These are phyloP conservation scores for Penicillium herquei DNA, from an alignment of 495 filamentous ascomycete genomes.

Conservation along the genomic window DNA sequence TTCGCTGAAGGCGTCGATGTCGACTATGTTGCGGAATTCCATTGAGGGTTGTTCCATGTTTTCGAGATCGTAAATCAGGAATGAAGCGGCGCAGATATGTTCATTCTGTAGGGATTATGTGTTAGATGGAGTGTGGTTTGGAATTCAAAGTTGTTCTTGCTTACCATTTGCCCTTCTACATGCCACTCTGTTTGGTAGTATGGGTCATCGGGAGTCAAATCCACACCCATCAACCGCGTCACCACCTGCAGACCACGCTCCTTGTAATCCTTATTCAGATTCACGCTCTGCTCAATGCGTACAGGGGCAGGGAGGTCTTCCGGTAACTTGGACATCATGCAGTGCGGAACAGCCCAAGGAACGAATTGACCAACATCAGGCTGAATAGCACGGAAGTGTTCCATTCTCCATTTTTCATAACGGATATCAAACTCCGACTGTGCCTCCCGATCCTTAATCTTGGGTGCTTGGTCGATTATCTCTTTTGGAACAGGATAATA, in stretches of 20 bases:
- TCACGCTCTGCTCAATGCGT: constrained; percentile 25
- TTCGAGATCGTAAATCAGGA: constrained; percentile 19
- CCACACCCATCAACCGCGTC: constrained; percentile 33
- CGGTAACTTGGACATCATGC: constrained; percentile 25
- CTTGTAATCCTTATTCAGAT: constrained; percentile 38
- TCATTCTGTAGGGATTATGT: constrained; percentile 30
- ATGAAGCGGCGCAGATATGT: constrained; percentile 37
- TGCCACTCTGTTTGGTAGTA: constrained; percentile 35
- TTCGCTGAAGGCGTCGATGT: constrained; percentile 25
- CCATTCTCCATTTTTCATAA: constrained; percentile 24
- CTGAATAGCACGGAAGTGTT: constrained; percentile 24
- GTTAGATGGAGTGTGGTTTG: background rate
- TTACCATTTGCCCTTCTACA: constrained; percentile 40
- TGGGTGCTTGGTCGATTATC: constrained; percentile 15
- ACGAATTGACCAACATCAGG: constrained; percentile 31
- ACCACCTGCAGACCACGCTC: constrained; percentile 39
- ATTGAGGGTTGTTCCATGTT: constrained; percentile 25
- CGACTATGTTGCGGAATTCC: constrained; percentile 32
- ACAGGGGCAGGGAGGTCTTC: constrained; percentile 21
- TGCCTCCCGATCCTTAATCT: constrained; percentile 17
- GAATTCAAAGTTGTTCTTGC: background rate
- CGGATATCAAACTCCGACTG: constrained; percentile 27
- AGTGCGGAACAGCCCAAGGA: constrained; percentile 32
- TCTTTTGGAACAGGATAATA: constrained; percentile 28
- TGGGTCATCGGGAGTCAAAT: constrained; percentile 33